Evolutionary conservation across 352 stramenopile species (phyloP).

Genomic region (Nothophytophthora sp.): DNA sequence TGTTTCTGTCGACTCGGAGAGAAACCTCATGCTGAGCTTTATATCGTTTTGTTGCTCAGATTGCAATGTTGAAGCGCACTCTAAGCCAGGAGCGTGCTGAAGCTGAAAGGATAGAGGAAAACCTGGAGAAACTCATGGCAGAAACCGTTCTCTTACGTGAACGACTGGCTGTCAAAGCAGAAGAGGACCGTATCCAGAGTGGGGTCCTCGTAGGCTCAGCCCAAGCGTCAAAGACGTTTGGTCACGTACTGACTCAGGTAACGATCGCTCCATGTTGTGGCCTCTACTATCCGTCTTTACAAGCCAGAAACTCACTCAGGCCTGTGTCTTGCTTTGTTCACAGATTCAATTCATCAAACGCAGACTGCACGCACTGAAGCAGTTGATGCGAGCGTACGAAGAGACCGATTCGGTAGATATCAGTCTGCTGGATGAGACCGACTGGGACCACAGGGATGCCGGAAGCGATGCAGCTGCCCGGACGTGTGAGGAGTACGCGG

Average conservation of each 20-base stretch:
- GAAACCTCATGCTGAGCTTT: background rate
- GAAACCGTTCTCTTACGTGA: slow-evolving; percentile 25
- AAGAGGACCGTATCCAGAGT: background rate
- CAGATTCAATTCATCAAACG: slow-evolving; percentile 32
- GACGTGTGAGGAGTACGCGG: slow-evolving; percentile 10
- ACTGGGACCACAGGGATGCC: slow-evolving; percentile 7
- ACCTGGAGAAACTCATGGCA: slow-evolving; percentile 5
- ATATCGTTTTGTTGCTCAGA: slow-evolving; percentile 10
- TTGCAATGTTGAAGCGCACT: slow-evolving; percentile 19
- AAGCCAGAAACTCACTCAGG: background rate
- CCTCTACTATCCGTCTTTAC: too few species aligned
- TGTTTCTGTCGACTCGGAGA: too few species aligned
- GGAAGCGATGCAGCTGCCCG: slow-evolving; percentile 2
- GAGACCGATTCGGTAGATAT: slow-evolving; percentile 42
- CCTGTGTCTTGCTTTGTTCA: background rate
- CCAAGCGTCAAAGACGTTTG: slow-evolving; percentile 7
- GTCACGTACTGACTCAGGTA: slow-evolving; percentile 27
- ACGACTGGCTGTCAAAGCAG: slow-evolving; percentile 7
- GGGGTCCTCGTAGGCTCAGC: slow-evolving; percentile 2
- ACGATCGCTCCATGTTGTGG: too few species aligned
- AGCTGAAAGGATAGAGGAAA: slow-evolving; percentile 10
- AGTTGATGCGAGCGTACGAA: slow-evolving; percentile 32
- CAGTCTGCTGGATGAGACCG: slow-evolving; percentile 19
- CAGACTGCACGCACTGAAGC: slow-evolving; percentile 25
- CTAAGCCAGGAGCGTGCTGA: slow-evolving; percentile 15